These are phyloP conservation scores for Daldinia grandis DNA, from an alignment of 495 filamentous ascomycete species.

Conservation along the genomic window DNA sequence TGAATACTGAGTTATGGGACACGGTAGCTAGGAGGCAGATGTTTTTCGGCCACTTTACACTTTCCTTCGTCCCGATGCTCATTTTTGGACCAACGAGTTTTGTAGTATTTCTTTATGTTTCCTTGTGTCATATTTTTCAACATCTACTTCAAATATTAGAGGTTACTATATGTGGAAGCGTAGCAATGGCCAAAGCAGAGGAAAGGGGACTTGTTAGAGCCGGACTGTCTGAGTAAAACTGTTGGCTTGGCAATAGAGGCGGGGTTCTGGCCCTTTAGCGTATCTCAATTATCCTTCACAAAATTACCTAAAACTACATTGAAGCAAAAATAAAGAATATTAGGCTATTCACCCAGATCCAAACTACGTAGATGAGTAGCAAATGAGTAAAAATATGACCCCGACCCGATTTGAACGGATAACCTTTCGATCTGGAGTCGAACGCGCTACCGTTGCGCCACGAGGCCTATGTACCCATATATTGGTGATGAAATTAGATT, in stretches of 20 bases:
- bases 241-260: neutral
- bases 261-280: neutral
- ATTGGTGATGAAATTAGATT: neutral
- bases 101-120: slow-evolving; percentile 29
- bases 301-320: neutral
- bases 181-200: neutral
- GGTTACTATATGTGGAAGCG: neutral
- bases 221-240: neutral
- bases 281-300: neutral
- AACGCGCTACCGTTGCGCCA: slow-evolving; percentile 37
- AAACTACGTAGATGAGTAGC: neutral
- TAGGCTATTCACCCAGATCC: neutral
- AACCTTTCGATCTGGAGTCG: slow-evolving; percentile 38
- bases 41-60: slow-evolving; percentile 44
- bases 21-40: slow-evolving; percentile 43
- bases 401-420: slow-evolving; percentile 36
- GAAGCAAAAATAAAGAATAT: neutral
- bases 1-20: slow-evolving; percentile 50
- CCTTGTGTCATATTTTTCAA: slow-evolving; percentile 9
- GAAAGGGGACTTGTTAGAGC: neutral
- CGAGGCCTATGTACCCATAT: slow-evolving; percentile 23
- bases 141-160: neutral
- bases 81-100: slow-evolving; percentile 46
- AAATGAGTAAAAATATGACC: slow-evolving; percentile 11
- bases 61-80: slow-evolving; percentile 44